Evolutionary conservation across 2,329 filamentous ascomycete genomes (phyloP).

Genomic region (Penicillium occitanis): DNA sequence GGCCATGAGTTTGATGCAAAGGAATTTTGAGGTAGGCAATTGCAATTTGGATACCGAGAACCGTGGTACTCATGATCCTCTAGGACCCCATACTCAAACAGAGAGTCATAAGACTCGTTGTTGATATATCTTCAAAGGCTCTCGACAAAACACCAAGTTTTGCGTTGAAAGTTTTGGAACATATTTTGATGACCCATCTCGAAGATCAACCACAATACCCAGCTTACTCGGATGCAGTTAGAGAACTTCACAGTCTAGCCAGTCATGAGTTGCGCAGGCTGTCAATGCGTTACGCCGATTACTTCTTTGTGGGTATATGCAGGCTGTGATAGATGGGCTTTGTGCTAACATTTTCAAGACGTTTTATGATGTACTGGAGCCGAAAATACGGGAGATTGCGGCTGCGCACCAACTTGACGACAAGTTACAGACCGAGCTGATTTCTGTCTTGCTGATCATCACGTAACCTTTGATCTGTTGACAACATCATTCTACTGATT

Average conservation of each 20-base stretch:
- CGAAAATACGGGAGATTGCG: conserved; percentile 75
- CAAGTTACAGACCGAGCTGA: conserved; percentile 80
- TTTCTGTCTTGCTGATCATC: conserved; percentile 90
- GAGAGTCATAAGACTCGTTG: conserved; percentile 75
- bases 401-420: conserved; percentile 72
- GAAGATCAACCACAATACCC: conserved; percentile 67
- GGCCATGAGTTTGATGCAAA: conserved; percentile 43
- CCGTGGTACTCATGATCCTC: conserved; percentile 22
- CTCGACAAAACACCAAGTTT: conserved; percentile 75
- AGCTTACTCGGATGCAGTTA: conserved; percentile 82
- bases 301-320: conserved; percentile 64
- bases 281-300: conserved; percentile 86
- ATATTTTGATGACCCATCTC: conserved; percentile 83
- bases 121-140: conserved; percentile 79
- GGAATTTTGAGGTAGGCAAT: conserved; percentile 39
- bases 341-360: conserved; percentile 47
- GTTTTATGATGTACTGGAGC: conserved; percentile 84
- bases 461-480: conserved; percentile 54
- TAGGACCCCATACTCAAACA: conserved; percentile 80
- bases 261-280: conserved; percentile 86
- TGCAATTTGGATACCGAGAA: neutral
- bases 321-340: neutral
- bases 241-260: conserved; percentile 80
- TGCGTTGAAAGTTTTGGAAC: conserved; percentile 85
- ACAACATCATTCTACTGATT: neutral